Evolutionary conservation across 345 rosid species (phyloP).

Genomic region (Erucastrum elatum): DNA sequence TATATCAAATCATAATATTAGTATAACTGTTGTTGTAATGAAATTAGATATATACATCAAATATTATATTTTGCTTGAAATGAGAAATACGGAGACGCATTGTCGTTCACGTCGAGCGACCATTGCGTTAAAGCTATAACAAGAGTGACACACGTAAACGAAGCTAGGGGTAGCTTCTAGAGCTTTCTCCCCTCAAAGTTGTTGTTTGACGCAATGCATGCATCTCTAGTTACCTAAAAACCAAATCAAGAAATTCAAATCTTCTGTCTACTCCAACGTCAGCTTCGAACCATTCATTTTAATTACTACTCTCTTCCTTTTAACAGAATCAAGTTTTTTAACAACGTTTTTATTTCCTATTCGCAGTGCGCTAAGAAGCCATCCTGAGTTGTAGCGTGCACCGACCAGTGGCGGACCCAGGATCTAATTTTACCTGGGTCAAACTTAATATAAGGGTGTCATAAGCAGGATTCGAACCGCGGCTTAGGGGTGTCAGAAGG

Average conservation of each 20-base stretch:
- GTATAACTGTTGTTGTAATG: background rate
- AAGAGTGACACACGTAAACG: conserved; percentile 34
- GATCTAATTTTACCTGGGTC: too few species aligned
- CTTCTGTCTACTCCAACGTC: too few species aligned
- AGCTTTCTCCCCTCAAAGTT: conserved; percentile 7
- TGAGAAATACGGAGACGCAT: conserved; percentile 14
- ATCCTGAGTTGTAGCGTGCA: too few species aligned
- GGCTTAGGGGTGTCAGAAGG: too few species aligned
- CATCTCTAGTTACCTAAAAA: background rate
- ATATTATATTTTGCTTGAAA: conserved; percentile 1
- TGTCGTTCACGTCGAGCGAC: conserved; percentile 43
- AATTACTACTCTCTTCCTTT: too few species aligned
- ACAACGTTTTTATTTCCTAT: too few species aligned
- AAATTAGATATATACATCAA: conserved; percentile 3
- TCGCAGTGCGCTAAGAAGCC: too few species aligned
- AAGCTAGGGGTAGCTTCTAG: conserved; percentile 13
- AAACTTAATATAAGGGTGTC: too few species aligned
- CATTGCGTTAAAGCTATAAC: conserved; percentile 37
- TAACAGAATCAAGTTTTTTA: too few species aligned
- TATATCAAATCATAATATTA: conserved; percentile 13
- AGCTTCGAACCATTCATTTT: too few species aligned
- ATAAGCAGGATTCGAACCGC: too few species aligned
- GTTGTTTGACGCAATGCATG: conserved; percentile 3
- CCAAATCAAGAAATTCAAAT: background rate
- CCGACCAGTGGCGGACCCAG: too few species aligned